Evolutionary conservation across 148 eudicot genomes (phyloP), one percentile per base, ranked within the genome.

Genomic region (Chenopodium berlandieri): DNA sequence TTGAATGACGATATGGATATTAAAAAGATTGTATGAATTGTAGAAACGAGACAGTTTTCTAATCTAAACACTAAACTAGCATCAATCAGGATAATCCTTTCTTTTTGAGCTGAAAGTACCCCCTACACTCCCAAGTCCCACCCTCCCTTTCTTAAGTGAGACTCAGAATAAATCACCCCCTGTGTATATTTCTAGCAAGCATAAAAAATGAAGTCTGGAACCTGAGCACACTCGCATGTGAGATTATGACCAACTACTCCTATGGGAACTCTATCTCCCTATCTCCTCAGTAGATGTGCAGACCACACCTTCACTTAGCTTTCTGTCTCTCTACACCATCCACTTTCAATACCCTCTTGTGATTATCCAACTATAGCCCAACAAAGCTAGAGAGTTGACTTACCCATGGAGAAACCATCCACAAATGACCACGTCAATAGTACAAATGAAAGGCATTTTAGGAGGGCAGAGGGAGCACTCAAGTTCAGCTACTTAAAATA

Each of bases 381-480:
- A 50, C 56, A 50, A 58, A 17, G 63, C 7, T 58, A 17, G 4
- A 58, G 22, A 0, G n/a, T 23, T 23, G 25, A 23, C 25, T 23
- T 23, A 23, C 25, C 25, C 25, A 23, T 23, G 25, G 25, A 23
- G 25, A 23, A 23, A 23, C 25, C 25, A 23, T 23, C 25, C 25
- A 23, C 25, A 23, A 23, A 23, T 23, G 25, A 23, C 25, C 25
- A 23, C 25, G 40, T 31, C 44, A 44, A 25, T 27, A 34, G 50
- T 23, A 50, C 66, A 16, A 68, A 67, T 65, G 25, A 71, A 60
- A 77, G 25, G 65, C 22, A 46, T 2, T 4, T 25, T 44, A 52
- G 65, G 65, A 79, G 68, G 82, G 10, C 17, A 23, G 65, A 79
- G 68, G 76, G 5, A 73, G 27, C 50, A 37, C 67, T 40, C 9